Conservation (phyloP, 2,329 filamentous ascomycete species). For the Aspergillus spinulosporus region DNA sequence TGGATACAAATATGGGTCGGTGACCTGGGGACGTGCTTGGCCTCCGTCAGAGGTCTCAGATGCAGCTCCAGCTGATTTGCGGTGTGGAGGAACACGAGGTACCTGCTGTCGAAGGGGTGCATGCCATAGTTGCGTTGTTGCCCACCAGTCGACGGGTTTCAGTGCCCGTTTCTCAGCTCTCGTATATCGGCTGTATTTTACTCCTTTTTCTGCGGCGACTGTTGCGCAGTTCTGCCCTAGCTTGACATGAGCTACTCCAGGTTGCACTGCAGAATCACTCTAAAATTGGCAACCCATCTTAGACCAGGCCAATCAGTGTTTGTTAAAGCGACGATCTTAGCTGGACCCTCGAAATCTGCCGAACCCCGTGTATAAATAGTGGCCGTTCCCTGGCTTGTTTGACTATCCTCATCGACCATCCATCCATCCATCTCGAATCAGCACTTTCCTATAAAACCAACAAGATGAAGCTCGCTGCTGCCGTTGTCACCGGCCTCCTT, state of each 20-base stretch:
- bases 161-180: slow-evolving; percentile 2
- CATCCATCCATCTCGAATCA: not conserved
- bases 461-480: slow-evolving; percentile 32
- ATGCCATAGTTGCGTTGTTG: not conserved
- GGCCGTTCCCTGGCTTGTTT: not conserved
- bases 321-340: not conserved
- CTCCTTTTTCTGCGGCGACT: not conserved
- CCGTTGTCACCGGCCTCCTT: slow-evolving; percentile 27
- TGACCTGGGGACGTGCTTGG: slow-evolving; percentile 1
- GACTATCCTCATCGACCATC: not conserved
- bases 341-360: not conserved
- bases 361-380: not conserved
- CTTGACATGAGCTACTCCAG: not conserved
- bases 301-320: not conserved
- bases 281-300: not conserved
- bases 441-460: not conserved
- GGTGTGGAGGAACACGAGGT: not conserved
- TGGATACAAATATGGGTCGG: not conserved
- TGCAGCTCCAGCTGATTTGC: not conserved
- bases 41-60: slow-evolving; percentile 6
- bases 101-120: not conserved
- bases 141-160: slow-evolving; percentile 3
- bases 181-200: not conserved
- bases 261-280: not conserved
- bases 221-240: not conserved